Evolutionary conservation across 2,329 filamentous ascomycete species (phyloP), one percentile per base, ranked within the genome.

Genomic region (Leptosphaerulina australis): DNA sequence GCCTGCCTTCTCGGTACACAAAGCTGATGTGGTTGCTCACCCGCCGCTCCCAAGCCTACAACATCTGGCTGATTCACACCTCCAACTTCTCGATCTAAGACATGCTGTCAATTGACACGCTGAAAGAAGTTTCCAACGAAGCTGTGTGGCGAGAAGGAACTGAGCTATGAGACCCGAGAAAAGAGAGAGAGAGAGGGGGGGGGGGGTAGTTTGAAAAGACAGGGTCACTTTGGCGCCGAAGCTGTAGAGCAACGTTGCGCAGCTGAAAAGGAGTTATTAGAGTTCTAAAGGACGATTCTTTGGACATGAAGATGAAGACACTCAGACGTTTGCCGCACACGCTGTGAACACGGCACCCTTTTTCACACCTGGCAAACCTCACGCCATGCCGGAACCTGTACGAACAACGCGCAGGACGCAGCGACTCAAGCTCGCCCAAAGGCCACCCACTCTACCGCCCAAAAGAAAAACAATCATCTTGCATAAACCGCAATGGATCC

Each of bases 291-390:
- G 67, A 33, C 75, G 79, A 40, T 74, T 79, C 8, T 56, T 81
- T 2, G 73, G 75, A 1, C 80, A 82, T 37, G 75, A 79, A 31
- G 79, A 83, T 30, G 79, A 82, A 63, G 83, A 81, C 61, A 72
- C 73, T 20, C 83, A 81, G 60, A 79, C 78, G 72, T 83, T 81
- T 56, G 72, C 82, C 21, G 76, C 76, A 5, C 80, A 83, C 44
- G 78, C 78, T 1, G 81, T 83, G 63, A 81, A 80, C 28, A 74
- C 66, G 53, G 75, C 18, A 28, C 4, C 26, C 24, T 31, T 10
- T 18, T 25, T 11, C 24, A 25, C 6, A 25, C 24, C 6, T 25
- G 24, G 11, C 24, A 11, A 25, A 25, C 11, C 20, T n/a, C 2
- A 8, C n/a, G n/a, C 28, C 34, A 39, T 7, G 21, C 10, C 40